phyloP scores from a whole-genome alignment of 768 basidiomycete species.

The Leccinum rimulosum region DNA sequence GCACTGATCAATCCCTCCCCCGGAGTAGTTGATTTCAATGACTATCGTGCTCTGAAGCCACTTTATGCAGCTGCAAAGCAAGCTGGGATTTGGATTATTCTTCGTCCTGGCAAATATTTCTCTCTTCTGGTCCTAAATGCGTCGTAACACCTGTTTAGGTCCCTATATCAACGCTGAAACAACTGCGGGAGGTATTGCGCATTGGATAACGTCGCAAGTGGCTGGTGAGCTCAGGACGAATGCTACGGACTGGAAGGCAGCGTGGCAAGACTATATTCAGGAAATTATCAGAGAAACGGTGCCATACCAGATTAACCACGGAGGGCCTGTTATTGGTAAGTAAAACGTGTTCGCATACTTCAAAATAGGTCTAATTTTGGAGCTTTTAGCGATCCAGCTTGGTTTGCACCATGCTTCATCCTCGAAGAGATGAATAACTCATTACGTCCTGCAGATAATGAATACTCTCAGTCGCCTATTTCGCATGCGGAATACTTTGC shows the following conservation, averaged over 20 bases:
- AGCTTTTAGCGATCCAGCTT: constrained; percentile 48
- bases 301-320: constrained; percentile 65
- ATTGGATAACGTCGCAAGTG: constrained; percentile 70
- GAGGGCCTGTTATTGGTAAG: constrained; percentile 74
- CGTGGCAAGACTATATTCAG: constrained; percentile 73
- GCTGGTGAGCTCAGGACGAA: constrained; percentile 66
- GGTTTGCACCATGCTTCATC: constrained; percentile 34
- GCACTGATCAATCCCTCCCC: constrained; percentile 72
- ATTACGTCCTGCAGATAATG: constrained; percentile 54
- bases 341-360: not conserved
- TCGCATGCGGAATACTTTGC: constrained; percentile 56
- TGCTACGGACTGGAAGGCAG: constrained; percentile 62
- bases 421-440: not conserved
- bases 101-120: constrained; percentile 63
- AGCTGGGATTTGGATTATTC: constrained; percentile 74
- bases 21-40: constrained; percentile 69
- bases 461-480: constrained; percentile 55
- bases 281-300: constrained; percentile 59
- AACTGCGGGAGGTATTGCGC: constrained; percentile 68
- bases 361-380: not conserved
- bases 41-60: constrained; percentile 65
- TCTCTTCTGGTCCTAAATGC: not conserved
- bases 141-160: constrained; percentile 16
- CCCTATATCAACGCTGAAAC: constrained; percentile 77
- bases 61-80: constrained; percentile 72